Evolutionary conservation across 306 rosid species (phyloP).

Genomic region (Prinsepia uniflora): DNA sequence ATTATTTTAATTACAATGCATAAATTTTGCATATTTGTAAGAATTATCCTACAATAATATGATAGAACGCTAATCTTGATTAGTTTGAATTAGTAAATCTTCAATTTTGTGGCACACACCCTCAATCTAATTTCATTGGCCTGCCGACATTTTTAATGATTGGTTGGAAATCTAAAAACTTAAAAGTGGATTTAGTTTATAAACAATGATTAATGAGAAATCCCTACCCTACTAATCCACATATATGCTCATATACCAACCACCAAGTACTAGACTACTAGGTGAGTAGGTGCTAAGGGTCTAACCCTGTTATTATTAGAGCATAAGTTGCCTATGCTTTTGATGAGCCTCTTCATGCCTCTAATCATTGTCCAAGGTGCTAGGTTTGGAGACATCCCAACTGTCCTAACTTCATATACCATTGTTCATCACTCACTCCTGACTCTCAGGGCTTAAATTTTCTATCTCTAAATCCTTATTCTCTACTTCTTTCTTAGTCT

Average conservation of each 20-base stretch:
- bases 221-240: conserved; percentile 11
- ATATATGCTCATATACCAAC: background rate
- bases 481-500: no score
- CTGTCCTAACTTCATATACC: background rate
- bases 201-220: background rate
- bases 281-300: no score
- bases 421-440: background rate
- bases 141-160: background rate
- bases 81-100: no score
- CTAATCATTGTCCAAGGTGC: background rate
- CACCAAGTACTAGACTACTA: background rate
- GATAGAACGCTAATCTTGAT: no score
- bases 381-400: background rate
- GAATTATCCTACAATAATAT: no score
- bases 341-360: background rate
- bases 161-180: conserved; percentile 1
- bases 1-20: no score
- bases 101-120: background rate
- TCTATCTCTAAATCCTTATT: no score
- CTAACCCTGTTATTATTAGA: background rate
- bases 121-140: background rate
- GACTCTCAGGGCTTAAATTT: background rate
- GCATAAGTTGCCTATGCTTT: background rate
- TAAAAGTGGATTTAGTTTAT: background rate
- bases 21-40: no score